A percentile compares a stretch with the other conserved stretches of the same genome.
Conservation (phyloP, 78 protist genomes). For the Protostelium mycophagum region DNA sequence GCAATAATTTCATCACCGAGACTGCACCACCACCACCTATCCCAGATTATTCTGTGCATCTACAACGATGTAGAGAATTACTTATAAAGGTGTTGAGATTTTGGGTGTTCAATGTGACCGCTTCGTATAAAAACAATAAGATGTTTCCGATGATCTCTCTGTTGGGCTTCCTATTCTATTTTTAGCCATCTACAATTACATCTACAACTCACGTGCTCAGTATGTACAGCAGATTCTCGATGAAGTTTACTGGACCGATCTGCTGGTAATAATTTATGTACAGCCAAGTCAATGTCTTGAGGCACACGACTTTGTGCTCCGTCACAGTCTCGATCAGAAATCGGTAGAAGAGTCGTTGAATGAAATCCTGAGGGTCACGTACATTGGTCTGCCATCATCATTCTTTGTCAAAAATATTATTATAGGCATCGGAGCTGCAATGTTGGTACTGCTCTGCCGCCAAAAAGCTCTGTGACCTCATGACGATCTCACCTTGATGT, state of each 20-base stretch:
- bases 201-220: not conserved
- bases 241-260: not conserved
- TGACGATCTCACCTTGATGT: not conserved
- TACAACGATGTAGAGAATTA: not conserved
- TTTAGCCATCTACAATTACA: not conserved
- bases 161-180: not conserved
- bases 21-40: not conserved
- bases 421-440: too few species aligned
- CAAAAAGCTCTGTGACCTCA: too few species aligned
- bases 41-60: not conserved
- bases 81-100: not conserved
- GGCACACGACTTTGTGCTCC: not conserved
- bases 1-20: not conserved
- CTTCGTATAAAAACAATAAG: not conserved
- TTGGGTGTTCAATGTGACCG: not conserved
- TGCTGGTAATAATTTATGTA: not conserved
- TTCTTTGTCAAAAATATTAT: not conserved
- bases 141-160: not conserved
- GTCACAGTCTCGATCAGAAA: not conserved
- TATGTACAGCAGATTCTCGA: not conserved
- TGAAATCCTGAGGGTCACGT: not conserved
- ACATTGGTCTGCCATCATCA: not conserved
- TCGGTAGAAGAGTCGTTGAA: not conserved
- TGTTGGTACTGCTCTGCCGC: too few species aligned
- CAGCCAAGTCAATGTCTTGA: not conserved